phyloP scores from a whole-genome alignment of 805 yeast genomes.

The Candida ascalaphidarum region DNA sequence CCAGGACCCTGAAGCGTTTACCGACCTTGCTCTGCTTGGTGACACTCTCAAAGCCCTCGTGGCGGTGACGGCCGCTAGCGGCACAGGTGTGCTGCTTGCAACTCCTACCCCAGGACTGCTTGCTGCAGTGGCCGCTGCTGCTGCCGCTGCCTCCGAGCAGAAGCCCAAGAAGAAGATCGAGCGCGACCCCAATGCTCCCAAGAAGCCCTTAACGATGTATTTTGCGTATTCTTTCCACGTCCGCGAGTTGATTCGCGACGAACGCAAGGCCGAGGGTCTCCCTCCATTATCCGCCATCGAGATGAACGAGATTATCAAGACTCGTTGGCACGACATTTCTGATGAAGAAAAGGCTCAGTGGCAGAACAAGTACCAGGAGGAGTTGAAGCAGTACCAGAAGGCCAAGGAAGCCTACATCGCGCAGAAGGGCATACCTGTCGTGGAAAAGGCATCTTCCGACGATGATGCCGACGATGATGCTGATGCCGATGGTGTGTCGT shows the following conservation, averaged over 20 bases:
- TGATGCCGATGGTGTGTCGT: conserved; percentile 1
- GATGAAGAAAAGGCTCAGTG: conserved; percentile 67
- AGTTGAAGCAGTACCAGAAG: conserved; percentile 27
- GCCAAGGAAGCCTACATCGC: conserved; percentile 27
- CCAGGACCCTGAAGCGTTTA: too few relatives aligned
- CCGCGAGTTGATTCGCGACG: conserved; percentile 63
- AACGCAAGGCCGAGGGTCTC: conserved; percentile 48
- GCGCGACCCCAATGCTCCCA: conserved; percentile 89
- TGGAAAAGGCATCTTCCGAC: neutral
- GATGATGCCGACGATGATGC: neutral
- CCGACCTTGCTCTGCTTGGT: conserved; percentile 25
- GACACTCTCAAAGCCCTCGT: conserved; percentile 31
- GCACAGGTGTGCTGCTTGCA: conserved; percentile 7
- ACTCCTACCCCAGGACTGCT: conserved; percentile 4
- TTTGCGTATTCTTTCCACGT: conserved; percentile 68
- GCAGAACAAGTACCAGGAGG: conserved; percentile 48
- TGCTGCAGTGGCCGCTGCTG: neutral
- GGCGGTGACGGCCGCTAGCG: conserved; percentile 19
- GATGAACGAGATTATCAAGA: conserved; percentile 70
- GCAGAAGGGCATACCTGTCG: too few relatives aligned
- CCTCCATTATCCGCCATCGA: conserved; percentile 67
- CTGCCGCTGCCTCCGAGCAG: conserved; percentile 1
- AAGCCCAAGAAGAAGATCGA: conserved; percentile 30
- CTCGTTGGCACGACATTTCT: conserved; percentile 66
- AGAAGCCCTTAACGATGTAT: conserved; percentile 85